phyloP scores from a whole-genome alignment of 805 yeast genomes.

The Maudiozyma saulgeensis region DNA sequence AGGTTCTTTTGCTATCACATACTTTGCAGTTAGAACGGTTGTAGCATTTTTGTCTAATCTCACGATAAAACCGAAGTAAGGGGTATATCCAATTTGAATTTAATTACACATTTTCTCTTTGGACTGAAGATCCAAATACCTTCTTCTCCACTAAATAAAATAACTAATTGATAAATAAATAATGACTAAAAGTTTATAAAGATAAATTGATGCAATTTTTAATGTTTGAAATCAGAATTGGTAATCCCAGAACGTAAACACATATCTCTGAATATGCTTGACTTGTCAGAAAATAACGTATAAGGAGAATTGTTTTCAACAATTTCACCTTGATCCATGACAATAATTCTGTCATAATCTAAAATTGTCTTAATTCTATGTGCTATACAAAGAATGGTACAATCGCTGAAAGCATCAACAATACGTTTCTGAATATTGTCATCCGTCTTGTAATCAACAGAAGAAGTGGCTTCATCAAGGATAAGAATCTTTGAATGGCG shows the following conservation, averaged over 20 bases:
- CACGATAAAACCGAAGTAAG: too few relatives aligned
- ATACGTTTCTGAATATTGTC: constrained; percentile 53
- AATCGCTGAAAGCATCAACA: constrained; percentile 43
- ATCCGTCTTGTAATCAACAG: constrained; percentile 69
- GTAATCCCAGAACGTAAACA: constrained; percentile 39
- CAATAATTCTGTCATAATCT: constrained; percentile 48
- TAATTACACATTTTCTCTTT: too few relatives aligned
- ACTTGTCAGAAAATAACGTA: constrained; percentile 33
- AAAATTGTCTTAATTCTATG: constrained; percentile 58
- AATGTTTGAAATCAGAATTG: constrained; percentile 29
- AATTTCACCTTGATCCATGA: constrained; percentile 47
- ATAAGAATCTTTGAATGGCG: constrained; percentile 51
- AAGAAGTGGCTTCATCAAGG: constrained; percentile 70
- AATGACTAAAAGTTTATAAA: too few relatives aligned
- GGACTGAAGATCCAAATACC: too few relatives aligned
- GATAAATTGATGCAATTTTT: too few relatives aligned
- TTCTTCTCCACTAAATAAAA: too few relatives aligned
- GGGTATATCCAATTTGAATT: too few relatives aligned
- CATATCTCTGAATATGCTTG: constrained; percentile 44
- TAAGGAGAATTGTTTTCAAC: constrained; percentile 47
- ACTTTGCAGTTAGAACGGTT: too few relatives aligned
- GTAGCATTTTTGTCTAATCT: too few relatives aligned
- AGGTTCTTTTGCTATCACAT: too few relatives aligned
- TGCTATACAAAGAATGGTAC: constrained; percentile 66
- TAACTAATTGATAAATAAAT: too few relatives aligned